Evolutionary conservation across 352 stramenopile species (phyloP), one percentile per base, ranked within the genome.

Genomic region (Elongisporangium prolatum): DNA sequence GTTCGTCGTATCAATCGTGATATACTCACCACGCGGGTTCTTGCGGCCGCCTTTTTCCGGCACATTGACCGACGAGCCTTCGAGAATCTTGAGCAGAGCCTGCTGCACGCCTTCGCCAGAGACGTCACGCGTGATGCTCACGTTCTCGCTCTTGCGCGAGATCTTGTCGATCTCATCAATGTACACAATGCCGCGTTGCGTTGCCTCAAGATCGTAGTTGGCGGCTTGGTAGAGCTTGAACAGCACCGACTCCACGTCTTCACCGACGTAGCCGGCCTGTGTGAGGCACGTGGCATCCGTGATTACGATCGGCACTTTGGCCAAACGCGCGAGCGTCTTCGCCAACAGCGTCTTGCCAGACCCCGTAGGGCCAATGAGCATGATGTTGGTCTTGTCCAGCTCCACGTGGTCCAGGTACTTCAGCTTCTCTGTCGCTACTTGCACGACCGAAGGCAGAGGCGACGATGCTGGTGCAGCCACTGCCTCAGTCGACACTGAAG

Each of bases 91-190:
- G 50, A 99, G 81, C 62, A 99, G 76, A 34, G 97, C 97, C 77
- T 99, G 97, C 77, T 99, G 97, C 14, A 99, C 97, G 49, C 97
- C 97, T 74, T 99, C 97, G 13, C 97, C 97, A 52, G 89, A 98
- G 24, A 99, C 96, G 74, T 99, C 97, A 20, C 97, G 88, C 57
- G 96, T 98, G 64, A 98, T 98, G 84, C 92, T 77, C 64, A 89
- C 86, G 69, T 89, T 91, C 60, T 91, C 86, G 61, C 79, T 90
- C 63, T 93, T 95, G 24, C 85, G 80, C 28, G 87, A 89, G 67
- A 98, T 98, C 74, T 99, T 99, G 81, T 99, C 97, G 57, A 98
- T 98, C 71, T 99, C 97, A 64, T 99, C 97, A 67, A 99, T 97
- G 76, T 99, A 99, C 22, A 93, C 96, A 64, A 99, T 99, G 44